Evolutionary conservation across 768 basidiomycete genomes (phyloP).

Genomic region (Mycena venus): DNA sequence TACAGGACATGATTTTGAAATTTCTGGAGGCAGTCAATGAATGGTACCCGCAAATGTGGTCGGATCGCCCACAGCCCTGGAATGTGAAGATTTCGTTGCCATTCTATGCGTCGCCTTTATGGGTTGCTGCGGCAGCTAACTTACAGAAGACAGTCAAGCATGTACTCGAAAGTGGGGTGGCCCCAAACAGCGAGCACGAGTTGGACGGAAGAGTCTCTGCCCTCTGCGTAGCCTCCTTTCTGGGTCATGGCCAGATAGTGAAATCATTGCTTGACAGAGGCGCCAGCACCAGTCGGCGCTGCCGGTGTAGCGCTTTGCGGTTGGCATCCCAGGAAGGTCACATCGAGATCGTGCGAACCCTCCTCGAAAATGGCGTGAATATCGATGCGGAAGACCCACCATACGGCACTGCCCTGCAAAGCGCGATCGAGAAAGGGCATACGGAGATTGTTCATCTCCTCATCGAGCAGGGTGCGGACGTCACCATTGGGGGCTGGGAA

Average conservation of each 20-base stretch:
- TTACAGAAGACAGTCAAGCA: background rate
- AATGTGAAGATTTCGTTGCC: background rate
- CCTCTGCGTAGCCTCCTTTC: background rate
- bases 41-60: background rate
- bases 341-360: background rate
- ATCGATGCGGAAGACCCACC: no score
- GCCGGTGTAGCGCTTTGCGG: no score
- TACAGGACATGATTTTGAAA: background rate
- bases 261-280: background rate
- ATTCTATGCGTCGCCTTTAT: background rate
- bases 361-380: background rate
- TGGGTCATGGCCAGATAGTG: background rate
- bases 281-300: no score
- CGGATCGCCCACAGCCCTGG: background rate
- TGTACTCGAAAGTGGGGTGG: background rate
- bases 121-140: background rate
- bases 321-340: background rate
- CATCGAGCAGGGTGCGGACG: no score
- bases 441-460: no score
- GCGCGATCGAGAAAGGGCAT: no score
- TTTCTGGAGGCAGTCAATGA: background rate
- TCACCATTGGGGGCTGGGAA: background rate
- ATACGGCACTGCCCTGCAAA: no score
- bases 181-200: no score
- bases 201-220: background rate